phyloP scores from a whole-genome alignment of 2,329 filamentous ascomycete species.

The Cytospora schulzeri region DNA sequence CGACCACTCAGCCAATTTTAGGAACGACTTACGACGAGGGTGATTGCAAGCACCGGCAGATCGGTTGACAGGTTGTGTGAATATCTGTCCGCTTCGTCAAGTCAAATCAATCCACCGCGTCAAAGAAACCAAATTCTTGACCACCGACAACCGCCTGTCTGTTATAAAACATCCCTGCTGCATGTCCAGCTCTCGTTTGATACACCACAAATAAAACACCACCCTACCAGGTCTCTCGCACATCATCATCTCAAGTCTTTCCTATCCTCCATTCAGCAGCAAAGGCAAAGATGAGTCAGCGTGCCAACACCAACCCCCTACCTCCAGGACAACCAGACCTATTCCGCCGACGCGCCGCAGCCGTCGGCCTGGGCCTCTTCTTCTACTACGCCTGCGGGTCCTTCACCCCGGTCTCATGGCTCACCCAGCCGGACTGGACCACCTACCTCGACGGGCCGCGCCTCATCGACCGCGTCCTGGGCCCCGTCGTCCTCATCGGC shows the following conservation, averaged over 20 bases:
- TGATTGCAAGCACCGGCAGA: neutral
- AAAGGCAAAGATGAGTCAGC: neutral
- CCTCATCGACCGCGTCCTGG: constrained; percentile 23
- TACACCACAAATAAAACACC: neutral
- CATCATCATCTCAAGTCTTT: neutral
- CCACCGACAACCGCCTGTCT: neutral
- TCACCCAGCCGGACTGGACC: constrained; percentile 23
- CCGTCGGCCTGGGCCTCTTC: constrained; percentile 23
- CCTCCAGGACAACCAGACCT: constrained; percentile 10
- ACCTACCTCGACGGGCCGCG: constrained; percentile 24
- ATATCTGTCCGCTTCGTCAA: too few species aligned
- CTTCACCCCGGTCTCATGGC: constrained; percentile 25
- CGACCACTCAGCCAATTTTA: neutral
- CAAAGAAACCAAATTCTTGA: neutral
- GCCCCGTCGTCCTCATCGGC: constrained; percentile 21
- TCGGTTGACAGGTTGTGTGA: neutral
- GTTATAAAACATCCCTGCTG: neutral
- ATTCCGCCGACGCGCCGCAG: constrained; percentile 19
- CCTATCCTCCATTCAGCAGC: neutral
- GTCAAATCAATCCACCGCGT: too few species aligned
- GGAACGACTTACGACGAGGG: neutral
- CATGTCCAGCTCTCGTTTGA: neutral
- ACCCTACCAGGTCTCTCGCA: too few species aligned
- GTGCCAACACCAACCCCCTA: neutral
- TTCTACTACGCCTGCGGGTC: constrained; percentile 6